phyloP scores from a whole-genome alignment of 331 rosid genomes.

The Stylosanthes scabra region DNA sequence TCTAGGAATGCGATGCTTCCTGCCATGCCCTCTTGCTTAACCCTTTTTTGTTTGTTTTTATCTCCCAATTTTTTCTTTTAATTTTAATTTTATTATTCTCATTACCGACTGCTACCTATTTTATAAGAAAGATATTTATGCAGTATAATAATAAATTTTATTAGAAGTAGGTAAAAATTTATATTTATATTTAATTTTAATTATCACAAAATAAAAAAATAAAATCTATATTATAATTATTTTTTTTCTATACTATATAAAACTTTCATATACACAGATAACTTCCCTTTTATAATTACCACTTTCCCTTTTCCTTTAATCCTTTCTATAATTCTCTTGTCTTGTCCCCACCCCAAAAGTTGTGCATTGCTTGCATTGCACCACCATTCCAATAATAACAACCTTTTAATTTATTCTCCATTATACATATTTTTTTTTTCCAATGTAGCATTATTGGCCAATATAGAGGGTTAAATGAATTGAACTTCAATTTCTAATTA shows the following conservation, averaged over 20 bases:
- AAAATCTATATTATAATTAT: too few relatives aligned
- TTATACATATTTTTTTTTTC: too few relatives aligned
- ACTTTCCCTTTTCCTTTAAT: constrained; percentile 2
- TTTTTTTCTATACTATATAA: too few relatives aligned
- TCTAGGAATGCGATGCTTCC: constrained; percentile 48
- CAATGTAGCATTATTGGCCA: too few relatives aligned
- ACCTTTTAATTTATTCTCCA: constrained; percentile 2
- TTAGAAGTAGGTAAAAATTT: too few relatives aligned
- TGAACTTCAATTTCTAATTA: neutral
- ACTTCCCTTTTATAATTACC: too few relatives aligned
- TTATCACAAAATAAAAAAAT: too few relatives aligned
- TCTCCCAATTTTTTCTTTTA: neutral
- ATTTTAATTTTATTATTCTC: neutral
- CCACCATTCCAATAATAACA: constrained; percentile 10
- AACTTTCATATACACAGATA: too few relatives aligned
- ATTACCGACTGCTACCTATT: neutral
- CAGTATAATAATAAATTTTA: too few relatives aligned
- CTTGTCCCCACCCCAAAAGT: constrained; percentile 25
- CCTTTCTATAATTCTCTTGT: constrained; percentile 31
- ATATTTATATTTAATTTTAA: too few relatives aligned
- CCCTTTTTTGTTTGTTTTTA: neutral
- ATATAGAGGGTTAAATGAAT: too few relatives aligned
- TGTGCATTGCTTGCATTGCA: constrained; percentile 20
- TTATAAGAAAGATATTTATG: too few relatives aligned
- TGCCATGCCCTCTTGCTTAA: neutral